Evolutionary conservation across 306 rosid genomes (phyloP).

Genomic region (Pterocarpus macrocarpus): DNA sequence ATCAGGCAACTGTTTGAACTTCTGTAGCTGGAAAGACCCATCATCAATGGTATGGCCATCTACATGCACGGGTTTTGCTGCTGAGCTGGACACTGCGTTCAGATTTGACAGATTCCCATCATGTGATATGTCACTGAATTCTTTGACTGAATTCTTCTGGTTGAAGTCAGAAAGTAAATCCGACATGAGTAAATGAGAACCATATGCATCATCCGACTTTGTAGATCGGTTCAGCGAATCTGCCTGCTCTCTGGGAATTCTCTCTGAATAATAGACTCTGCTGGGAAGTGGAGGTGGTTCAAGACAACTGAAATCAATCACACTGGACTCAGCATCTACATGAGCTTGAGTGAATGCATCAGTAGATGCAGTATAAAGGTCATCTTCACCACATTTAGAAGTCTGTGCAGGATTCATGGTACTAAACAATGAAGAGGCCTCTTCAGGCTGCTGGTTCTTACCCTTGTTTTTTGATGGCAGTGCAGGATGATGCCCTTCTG

Average conservation of each 20-base stretch:
- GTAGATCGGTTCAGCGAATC: conserved; percentile 82
- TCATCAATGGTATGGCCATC: conserved; percentile 59
- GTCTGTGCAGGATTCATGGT: conserved; percentile 57
- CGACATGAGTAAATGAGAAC: conserved; percentile 66
- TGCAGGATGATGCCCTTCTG: conserved; percentile 52
- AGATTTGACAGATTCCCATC: conserved; percentile 55
- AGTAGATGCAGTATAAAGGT: conserved; percentile 51
- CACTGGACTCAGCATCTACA: conserved; percentile 64
- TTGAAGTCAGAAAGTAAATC: conserved; percentile 67
- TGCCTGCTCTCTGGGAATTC: conserved; percentile 87
- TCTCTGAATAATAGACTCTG: conserved; percentile 86
- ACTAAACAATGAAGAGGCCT: conserved; percentile 55
- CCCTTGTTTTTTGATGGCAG: conserved; percentile 60
- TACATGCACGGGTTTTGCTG: conserved; percentile 48
- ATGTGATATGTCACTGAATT: conserved; percentile 57
- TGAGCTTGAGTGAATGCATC: conserved; percentile 59
- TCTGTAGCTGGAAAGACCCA: conserved; percentile 59
- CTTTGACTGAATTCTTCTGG: conserved; percentile 56
- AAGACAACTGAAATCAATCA: conserved; percentile 66
- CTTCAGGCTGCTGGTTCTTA: conserved; percentile 62
- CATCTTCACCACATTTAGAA: conserved; percentile 63
- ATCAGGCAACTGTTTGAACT: conserved; percentile 63
- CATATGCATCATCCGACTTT: conserved; percentile 87
- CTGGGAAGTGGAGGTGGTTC: conserved; percentile 78
- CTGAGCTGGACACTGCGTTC: conserved; percentile 54